Base-by-base conservation (phyloP, 1,139 yeast species). In the Ogataea hybrid region DNA sequence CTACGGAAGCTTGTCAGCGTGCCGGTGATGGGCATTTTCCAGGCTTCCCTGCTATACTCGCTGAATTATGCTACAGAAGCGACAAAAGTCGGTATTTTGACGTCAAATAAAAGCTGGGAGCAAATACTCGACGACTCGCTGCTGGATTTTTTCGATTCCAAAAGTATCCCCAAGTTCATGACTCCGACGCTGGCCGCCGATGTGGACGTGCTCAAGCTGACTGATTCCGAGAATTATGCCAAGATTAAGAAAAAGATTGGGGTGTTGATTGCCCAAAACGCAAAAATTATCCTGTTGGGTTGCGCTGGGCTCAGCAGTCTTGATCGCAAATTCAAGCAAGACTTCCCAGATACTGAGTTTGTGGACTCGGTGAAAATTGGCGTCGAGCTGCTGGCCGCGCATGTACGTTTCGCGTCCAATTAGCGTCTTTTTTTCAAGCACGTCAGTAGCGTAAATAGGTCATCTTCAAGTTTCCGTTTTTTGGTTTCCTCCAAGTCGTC, bases 1-100 rank as follows among this genome's bases (percentile, higher is more conserved):
- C 64, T 86, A 41, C 65, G 74, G n/a, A 63, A 71, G 31, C 59
- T 66, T 36, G 71, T 81, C 6, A 48, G 52, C 5, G 73, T 69
- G 38, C 86, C 86, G 0, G 79, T 84, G 0, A 52, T 82, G 60
- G 95, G 95, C 2, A 84, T 86, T 20, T 82, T 86, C 72, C 92
- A 85, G 53, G 86, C 90, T 0, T 73, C 88, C 4, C 63, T 84
- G 30, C 62, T 79, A 10, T 80, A 77, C 53, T 73, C 84, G 4
- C 61, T 81, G 48, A 65, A 72, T 38, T 72, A 79, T 5, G 51
- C 53, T 7, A 37, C 45, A 11, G 61, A 67, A 6, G 57, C 34
- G 1, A 48, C 67, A 16, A 76, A 74, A 54, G 81, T 80, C 67
- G 81, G 85, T 17, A 79, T 86, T 22, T 68, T 86, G 40, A 86